Evolutionary conservation across 2,329 filamentous ascomycete species (phyloP).

Genomic region (Diaporthe citrichinensis): DNA sequence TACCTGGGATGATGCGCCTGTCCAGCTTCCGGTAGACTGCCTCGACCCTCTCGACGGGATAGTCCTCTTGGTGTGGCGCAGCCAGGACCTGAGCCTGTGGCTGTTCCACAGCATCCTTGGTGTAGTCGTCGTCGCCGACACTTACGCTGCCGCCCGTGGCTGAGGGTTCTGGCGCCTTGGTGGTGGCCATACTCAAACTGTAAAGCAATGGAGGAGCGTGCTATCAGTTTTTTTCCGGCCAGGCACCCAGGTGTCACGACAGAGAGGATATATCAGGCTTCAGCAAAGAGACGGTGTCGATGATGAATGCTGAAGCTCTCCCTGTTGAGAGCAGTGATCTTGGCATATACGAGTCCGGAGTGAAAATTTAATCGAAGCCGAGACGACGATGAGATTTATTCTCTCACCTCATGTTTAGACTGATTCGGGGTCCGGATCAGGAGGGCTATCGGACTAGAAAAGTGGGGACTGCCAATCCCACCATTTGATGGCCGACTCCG

Average conservation of each 20-base stretch:
- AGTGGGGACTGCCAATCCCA: constrained; percentile 24
- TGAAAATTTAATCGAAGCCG: not conserved
- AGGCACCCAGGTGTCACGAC: not conserved
- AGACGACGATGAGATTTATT: constrained; percentile 24
- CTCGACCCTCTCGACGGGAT: constrained; percentile 66
- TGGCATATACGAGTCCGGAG: not conserved
- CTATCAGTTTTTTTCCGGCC: constrained; percentile 61
- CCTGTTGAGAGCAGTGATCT: not conserved
- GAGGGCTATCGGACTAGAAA: constrained; percentile 6
- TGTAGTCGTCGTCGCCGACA: constrained; percentile 43
- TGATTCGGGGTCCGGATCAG: constrained; percentile 14
- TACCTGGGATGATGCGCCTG: constrained; percentile 71
- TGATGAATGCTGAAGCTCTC: not conserved
- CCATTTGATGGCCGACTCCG: constrained; percentile 11
- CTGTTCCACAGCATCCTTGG: constrained; percentile 24
- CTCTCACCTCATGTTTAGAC: not conserved
- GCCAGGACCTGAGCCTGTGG: constrained; percentile 7
- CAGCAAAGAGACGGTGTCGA: not conserved
- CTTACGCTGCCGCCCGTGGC: constrained; percentile 51
- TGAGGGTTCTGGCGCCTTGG: constrained; percentile 46
- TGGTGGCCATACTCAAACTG: constrained; percentile 62
- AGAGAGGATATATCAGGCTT: not conserved
- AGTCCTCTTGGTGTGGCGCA: constrained; percentile 53
- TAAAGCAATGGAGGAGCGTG: constrained; percentile 67
- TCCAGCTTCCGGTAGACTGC: constrained; percentile 71